A percentile compares a stretch with the other conserved stretches of the same genome.
Conservation (phyloP, 2,329 filamentous ascomycete species). For the Beauveria australis region DNA sequence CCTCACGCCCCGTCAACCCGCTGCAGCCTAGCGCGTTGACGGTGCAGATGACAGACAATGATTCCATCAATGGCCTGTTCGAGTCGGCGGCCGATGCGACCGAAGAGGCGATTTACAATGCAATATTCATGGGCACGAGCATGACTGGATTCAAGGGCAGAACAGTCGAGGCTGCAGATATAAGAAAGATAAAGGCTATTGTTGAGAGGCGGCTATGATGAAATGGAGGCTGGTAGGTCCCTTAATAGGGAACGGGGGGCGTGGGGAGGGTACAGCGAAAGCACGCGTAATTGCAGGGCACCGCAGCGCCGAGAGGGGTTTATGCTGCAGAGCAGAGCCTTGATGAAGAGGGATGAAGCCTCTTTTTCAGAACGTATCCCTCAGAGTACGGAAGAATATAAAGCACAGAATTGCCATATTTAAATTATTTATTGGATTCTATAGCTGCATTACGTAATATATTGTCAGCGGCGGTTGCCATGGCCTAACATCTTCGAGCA, state of each 20-base stretch:
- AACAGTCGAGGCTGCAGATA: conserved; percentile 40
- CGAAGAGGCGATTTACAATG: conserved; percentile 60
- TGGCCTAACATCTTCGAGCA: too few relatives aligned
- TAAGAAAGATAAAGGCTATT: conserved; percentile 37
- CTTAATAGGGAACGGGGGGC: neutral
- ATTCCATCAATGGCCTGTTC: conserved; percentile 53
- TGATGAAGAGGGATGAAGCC: too few relatives aligned
- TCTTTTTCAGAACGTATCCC: too few relatives aligned
- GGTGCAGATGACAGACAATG: conserved; percentile 38
- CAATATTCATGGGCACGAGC: conserved; percentile 51
- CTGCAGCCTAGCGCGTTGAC: conserved; percentile 27
- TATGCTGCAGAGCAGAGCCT: neutral
- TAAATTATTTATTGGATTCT: too few relatives aligned
- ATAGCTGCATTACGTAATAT: too few relatives aligned
- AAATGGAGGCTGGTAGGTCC: too few relatives aligned
- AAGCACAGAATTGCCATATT: too few relatives aligned
- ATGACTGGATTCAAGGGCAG: conserved; percentile 45
- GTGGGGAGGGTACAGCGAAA: neutral
- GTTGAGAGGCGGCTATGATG: conserved; percentile 27
- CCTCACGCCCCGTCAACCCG: conserved; percentile 30
- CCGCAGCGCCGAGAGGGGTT: neutral
- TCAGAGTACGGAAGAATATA: too few relatives aligned
- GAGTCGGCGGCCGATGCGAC: conserved; percentile 54
- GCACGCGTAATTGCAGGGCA: neutral
- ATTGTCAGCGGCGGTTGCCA: too few relatives aligned